phyloP scores from a whole-genome alignment of 148 eudicot genomes.

The Rhododendron molle region DNA sequence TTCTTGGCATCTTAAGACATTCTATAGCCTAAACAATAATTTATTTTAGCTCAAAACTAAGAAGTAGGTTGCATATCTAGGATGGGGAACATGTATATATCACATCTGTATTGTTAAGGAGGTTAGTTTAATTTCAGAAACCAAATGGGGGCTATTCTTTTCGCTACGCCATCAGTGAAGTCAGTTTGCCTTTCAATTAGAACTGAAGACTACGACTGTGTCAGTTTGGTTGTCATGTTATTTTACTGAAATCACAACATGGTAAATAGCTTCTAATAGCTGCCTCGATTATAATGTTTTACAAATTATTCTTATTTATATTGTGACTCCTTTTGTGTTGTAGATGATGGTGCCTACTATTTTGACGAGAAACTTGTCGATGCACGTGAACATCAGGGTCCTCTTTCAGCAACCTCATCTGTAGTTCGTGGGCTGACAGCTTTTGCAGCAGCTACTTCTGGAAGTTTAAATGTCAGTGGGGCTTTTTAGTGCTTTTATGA shows the following conservation, averaged over 20 bases:
- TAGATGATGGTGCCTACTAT: slow-evolving; percentile 91
- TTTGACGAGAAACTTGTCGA: slow-evolving; percentile 84
- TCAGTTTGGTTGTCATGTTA: background rate
- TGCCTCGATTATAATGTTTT: background rate
- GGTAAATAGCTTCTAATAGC: background rate
- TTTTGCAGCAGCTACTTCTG: slow-evolving; percentile 64
- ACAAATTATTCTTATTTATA: background rate
- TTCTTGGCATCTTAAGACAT: background rate
- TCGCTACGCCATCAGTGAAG: background rate
- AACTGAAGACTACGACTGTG: background rate
- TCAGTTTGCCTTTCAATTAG: background rate
- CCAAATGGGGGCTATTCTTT: background rate
- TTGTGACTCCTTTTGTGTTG: slow-evolving; percentile 3
- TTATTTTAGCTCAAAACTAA: background rate
- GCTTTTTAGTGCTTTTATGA: background rate
- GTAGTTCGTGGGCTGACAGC: slow-evolving; percentile 81
- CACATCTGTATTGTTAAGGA: background rate
- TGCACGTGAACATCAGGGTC: slow-evolving; percentile 58
- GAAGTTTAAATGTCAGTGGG: slow-evolving; percentile 58
- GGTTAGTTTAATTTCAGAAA: background rate
- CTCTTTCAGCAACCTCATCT: slow-evolving; percentile 73
- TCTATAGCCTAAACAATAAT: background rate
- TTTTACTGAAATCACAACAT: background rate
- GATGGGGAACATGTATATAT: background rate
- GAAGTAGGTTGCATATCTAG: background rate